Evolutionary conservation across 805 yeast genomes (phyloP), one percentile per base, ranked within the genome.

Genomic region (Cyberlindnera maritima): DNA sequence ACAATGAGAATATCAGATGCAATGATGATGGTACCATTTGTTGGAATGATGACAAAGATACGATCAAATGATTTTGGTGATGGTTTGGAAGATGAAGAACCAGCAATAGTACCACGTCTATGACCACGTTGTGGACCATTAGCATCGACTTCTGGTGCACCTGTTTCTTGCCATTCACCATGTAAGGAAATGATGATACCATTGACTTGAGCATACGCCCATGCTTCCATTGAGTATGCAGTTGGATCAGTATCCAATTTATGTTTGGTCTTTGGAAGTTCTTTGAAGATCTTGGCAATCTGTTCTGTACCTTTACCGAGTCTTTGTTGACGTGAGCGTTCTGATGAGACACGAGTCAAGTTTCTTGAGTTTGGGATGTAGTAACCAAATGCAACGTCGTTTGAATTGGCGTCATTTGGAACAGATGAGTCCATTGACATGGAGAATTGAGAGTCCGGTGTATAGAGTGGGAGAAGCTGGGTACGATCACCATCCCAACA

Each of bases 361-460:
- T 94, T 94, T 62, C 97, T 74, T 14, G 96, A 88, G 38, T 79
- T 70, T 3, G 85, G 76, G 9, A 86, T 67, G 63, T 90, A 91
- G 57, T 79, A 75, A 15, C 85, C 83, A 73, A 87, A 85, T 1
- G 77, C 63, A 3, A 72, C 66, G 26, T 60, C 67, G 17, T 62
- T 53, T 19, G 61, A 54, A 2, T 61, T 60, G 13, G 72, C 64
- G 29, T 67, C 64, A 17, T 61, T 68, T 9, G 96, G 92, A 38
- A 85, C 84, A 0, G 82, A 69, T 1, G 88, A 71, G 66, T 89
- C 95, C 19, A 84, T 80, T 50, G 87, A 85, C 45, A 85, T 62
- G 0, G 97, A 90, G 58, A 94, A 92, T 61, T 85, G 88, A 0
- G 97, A 88, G 58, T 84, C 85, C 40, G 79, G 77, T 43, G 94